phyloP scores from a whole-genome alignment of 2,329 filamentous ascomycete genomes.

The Harringtonia lauricola region DNA sequence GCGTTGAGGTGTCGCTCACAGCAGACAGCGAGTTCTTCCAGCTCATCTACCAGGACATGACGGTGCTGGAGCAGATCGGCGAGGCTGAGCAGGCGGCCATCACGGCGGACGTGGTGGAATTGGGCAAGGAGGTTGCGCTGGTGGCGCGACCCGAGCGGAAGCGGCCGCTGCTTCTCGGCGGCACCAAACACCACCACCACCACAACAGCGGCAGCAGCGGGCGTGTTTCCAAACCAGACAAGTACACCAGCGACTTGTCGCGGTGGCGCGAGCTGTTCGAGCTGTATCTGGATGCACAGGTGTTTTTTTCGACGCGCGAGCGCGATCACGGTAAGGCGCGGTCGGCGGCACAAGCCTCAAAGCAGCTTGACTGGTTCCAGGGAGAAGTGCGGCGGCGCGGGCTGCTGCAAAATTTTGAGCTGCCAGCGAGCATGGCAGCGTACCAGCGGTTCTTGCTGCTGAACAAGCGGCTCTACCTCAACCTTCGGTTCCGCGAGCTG shows the following conservation, averaged over 20 bases:
- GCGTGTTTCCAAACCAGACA: background rate
- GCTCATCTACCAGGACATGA: conserved; percentile 60
- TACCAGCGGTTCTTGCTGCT: conserved; percentile 59
- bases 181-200: conserved; percentile 53
- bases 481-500: conserved; percentile 74
- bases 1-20: conserved; percentile 63
- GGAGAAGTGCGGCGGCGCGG: conserved; percentile 50
- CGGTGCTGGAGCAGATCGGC: conserved; percentile 57
- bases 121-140: conserved; percentile 54
- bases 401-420: conserved; percentile 51
- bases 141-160: conserved; percentile 46
- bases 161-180: conserved; percentile 22
- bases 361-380: conserved; percentile 62
- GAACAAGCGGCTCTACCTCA: conserved; percentile 66
- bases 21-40: conserved; percentile 75
- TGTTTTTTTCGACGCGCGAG: conserved; percentile 76
- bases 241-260: conserved; percentile 46
- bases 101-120: conserved; percentile 46
- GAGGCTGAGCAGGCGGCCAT: conserved; percentile 53
- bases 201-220: conserved; percentile 21
- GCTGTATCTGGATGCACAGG: conserved; percentile 64
- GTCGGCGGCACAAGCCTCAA: conserved; percentile 52
- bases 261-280: conserved; percentile 76
- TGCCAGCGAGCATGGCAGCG: conserved; percentile 52
- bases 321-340: conserved; percentile 52